Percentiles rank a stretch among this genome's conserved stretches.
Evolutionary conservation across 345 rosid genomes (phyloP).

Genomic region (Melastoma malabathricum): DNA sequence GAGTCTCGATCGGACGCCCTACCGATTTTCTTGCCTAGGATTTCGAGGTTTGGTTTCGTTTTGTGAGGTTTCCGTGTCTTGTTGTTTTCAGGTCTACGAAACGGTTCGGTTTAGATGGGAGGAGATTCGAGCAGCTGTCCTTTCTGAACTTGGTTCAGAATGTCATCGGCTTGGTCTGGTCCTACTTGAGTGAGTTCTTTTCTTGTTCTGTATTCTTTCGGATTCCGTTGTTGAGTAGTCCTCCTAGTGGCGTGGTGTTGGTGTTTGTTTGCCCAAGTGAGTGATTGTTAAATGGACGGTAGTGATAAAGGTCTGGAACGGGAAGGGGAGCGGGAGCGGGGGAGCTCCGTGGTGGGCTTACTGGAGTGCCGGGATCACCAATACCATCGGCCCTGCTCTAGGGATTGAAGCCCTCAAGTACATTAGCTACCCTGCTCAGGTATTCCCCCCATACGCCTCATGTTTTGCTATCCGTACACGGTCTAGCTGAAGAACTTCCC

Average conservation of each 20-base stretch:
- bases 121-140: slow-evolving; percentile 83
- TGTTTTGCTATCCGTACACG: background rate
- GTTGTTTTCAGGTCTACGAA: slow-evolving; percentile 58
- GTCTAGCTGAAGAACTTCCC: background rate
- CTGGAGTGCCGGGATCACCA: slow-evolving; percentile 97
- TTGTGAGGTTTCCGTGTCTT: background rate
- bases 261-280: background rate
- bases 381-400: slow-evolving; percentile 96
- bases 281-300: background rate
- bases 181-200: slow-evolving; percentile 63
- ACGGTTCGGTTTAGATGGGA: slow-evolving; percentile 70
- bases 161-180: slow-evolving; percentile 84
- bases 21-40: background rate
- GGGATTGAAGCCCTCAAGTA: slow-evolving; percentile 95
- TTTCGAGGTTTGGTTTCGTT: background rate
- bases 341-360: slow-evolving; percentile 95
- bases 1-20: slow-evolving; percentile 13
- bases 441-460: slow-evolving; percentile 6
- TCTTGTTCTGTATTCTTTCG: background rate
- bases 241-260: slow-evolving; percentile 1
- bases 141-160: slow-evolving; percentile 85
- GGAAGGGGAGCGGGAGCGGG: slow-evolving; percentile 38
- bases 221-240: background rate
- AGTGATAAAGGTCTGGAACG: slow-evolving; percentile 80
- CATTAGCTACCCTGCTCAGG: slow-evolving; percentile 99